A percentile compares a stretch with the other conserved stretches of the same genome.
These are phyloP conservation scores for Lactarius akahatsu DNA, from an alignment of 768 basidiomycete genomes.

Conservation along the genomic window DNA sequence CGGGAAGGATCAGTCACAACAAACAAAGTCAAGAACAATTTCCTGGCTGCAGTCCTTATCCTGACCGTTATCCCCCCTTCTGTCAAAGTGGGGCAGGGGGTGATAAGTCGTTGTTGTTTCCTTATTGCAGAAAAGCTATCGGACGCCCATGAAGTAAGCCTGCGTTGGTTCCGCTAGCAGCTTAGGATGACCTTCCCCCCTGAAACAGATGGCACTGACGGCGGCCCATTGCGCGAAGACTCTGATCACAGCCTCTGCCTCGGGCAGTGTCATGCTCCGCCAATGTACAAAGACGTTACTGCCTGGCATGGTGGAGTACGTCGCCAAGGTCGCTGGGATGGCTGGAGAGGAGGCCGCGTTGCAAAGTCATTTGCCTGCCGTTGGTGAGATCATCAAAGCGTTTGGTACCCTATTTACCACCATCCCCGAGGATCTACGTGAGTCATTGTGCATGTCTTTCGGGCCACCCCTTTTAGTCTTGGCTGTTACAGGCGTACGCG, in stretches of 20 bases:
- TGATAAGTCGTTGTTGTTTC: slow-evolving; percentile 83
- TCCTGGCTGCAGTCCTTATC: slow-evolving; percentile 81
- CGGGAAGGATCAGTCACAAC: slow-evolving; percentile 73
- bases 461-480: background rate
- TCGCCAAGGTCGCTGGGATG: slow-evolving; percentile 64
- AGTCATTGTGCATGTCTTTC: slow-evolving; percentile 7
- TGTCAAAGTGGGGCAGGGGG: slow-evolving; percentile 65
- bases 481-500: slow-evolving; percentile 20
- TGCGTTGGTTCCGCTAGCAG: slow-evolving; percentile 1
- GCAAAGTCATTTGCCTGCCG: slow-evolving; percentile 57
- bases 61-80: slow-evolving; percentile 73
- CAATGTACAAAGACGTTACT: slow-evolving; percentile 71
- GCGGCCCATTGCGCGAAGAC: slow-evolving; percentile 91
- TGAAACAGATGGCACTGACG: slow-evolving; percentile 68
- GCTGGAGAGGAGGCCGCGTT: slow-evolving; percentile 56
- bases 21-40: slow-evolving; percentile 87
- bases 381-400: slow-evolving; percentile 82
- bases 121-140: slow-evolving; percentile 78
- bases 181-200: background rate
- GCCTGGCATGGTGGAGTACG: slow-evolving; percentile 77
- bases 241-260: slow-evolving; percentile 65
- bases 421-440: slow-evolving; percentile 28
- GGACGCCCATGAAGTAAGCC: slow-evolving; percentile 63
- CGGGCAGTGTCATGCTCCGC: slow-evolving; percentile 64
- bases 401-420: slow-evolving; percentile 40